These are phyloP conservation scores for Strobilomyces echinocephalus DNA, from an alignment of 768 basidiomycete genomes.

Conservation along the genomic window DNA sequence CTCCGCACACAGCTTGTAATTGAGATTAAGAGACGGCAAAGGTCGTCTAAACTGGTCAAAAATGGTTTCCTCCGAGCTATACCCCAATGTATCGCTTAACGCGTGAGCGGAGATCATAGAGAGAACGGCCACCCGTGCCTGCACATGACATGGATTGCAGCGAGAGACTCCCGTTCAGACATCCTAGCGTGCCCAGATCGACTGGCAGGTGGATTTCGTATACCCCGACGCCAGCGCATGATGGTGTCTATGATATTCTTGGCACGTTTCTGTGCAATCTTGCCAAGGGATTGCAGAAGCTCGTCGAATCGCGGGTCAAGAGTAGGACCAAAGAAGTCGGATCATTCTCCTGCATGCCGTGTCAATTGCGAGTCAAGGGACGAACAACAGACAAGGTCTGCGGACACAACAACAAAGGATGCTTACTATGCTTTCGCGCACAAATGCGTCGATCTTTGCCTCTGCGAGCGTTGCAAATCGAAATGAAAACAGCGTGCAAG, in stretches of 20 bases:
- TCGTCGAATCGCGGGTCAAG: slow-evolving; percentile 80
- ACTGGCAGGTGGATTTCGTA: slow-evolving; percentile 54
- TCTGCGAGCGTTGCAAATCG: slow-evolving; percentile 80
- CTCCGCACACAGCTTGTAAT: slow-evolving; percentile 77
- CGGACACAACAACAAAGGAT: neutral
- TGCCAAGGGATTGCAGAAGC: slow-evolving; percentile 75
- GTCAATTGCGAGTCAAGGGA: too few relatives aligned
- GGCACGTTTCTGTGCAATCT: slow-evolving; percentile 79
- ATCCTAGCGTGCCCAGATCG: slow-evolving; percentile 28
- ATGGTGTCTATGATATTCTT: slow-evolving; percentile 84
- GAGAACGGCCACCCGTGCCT: slow-evolving; percentile 78
- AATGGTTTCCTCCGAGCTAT: slow-evolving; percentile 79
- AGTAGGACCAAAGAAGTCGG: slow-evolving; percentile 65
- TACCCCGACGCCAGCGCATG: slow-evolving; percentile 79
- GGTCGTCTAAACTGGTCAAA: slow-evolving; percentile 81
- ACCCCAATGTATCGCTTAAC: slow-evolving; percentile 71
- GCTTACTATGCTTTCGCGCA: slow-evolving; percentile 64
- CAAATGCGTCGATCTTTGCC: slow-evolving; percentile 69
- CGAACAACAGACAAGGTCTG: neutral
- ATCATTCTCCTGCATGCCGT: slow-evolving; percentile 56
- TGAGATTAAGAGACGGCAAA: slow-evolving; percentile 58
- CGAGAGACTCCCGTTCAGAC: slow-evolving; percentile 70
- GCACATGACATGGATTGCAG: slow-evolving; percentile 87
- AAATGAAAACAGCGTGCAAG: slow-evolving; percentile 80
- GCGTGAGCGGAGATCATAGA: slow-evolving; percentile 70